phyloP scores from a whole-genome alignment of 306 rosid genomes.

The Casuarina equisetifolia region DNA sequence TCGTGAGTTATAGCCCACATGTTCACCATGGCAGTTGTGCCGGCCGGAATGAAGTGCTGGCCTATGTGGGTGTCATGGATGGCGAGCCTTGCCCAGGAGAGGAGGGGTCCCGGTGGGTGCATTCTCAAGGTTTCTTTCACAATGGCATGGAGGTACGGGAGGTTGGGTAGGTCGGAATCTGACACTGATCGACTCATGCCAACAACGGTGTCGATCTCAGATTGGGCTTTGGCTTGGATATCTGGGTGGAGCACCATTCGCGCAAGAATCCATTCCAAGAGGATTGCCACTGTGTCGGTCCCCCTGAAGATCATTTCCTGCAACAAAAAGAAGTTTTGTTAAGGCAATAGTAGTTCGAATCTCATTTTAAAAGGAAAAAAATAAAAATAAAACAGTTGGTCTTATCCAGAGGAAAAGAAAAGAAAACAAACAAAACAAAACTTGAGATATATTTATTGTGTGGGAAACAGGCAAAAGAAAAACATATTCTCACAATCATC shows the following conservation, averaged over 20 bases:
- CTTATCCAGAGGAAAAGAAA: neutral
- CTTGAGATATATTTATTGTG: neutral
- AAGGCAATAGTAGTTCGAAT: neutral
- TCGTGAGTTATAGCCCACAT: conserved; percentile 83
- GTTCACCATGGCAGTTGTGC: conserved; percentile 78
- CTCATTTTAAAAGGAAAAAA: neutral
- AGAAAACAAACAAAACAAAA: neutral
- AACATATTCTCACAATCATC: neutral
- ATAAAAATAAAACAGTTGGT: neutral
- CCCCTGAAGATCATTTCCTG: conserved; percentile 94
- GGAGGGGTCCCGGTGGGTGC: conserved; percentile 83
- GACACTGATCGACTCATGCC: conserved; percentile 27
- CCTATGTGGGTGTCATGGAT: conserved; percentile 55
- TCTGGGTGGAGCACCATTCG: conserved; percentile 83
- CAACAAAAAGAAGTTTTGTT: neutral
- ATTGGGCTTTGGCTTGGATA: conserved; percentile 59
- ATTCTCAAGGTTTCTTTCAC: conserved; percentile 69
- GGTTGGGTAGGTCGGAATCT: conserved; percentile 53
- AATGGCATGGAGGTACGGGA: conserved; percentile 58
- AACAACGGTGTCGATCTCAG: conserved; percentile 41
- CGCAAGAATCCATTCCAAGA: conserved; percentile 84
- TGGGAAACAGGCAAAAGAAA: neutral
- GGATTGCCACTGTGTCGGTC: conserved; percentile 81
- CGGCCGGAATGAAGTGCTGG: conserved; percentile 49
- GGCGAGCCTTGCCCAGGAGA: conserved; percentile 86